Base-by-base conservation (phyloP, 495 filamentous ascomycete genomes). In the Hypoxylon subgilvum region DNA sequence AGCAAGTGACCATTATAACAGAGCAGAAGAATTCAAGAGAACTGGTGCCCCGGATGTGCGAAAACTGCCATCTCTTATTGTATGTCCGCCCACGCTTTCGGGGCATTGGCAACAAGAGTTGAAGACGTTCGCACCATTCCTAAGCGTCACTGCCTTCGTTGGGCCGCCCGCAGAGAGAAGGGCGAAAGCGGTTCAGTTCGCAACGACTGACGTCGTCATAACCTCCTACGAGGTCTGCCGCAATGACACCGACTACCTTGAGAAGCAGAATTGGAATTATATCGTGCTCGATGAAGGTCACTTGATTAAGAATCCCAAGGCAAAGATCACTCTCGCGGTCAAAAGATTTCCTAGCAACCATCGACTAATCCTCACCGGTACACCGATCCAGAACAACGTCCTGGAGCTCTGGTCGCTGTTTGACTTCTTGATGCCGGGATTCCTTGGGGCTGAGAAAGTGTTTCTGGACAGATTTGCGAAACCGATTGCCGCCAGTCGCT, bases 51-150 rank as follows among this genome's bases (percentile, higher is more conserved):
- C 83, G 6, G 93, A 98, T 66, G 79, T 84, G 22, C 82, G 91
- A 27, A 87, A 84, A 51, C 77, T 97, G 1, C 93, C 95, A 2
- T 96, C 92, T 18, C 80, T 98, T 43, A 97, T 98, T 54, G 85
- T 98, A 46, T 98, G 94, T 67, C 94, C 94, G 9, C 93, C 94
- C 1, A 96, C 95, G 0, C 83, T 98, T n/a, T 97, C 94, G 8
- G 94, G 94, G 6, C 94, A 98, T 72, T 98, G 94, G 94, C 90
- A 96, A 72, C 94, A 97, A 66, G 94, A 98, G 70, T 91, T 98
- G 67, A 88, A 88, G 66, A 85, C 89, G 27, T 98, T 94, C 65
- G 95, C 94, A 2, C 94, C 94, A 5, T 98, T 98, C 82, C 81
- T 98, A 17, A 86, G 82, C 30, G 88, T 88, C 45, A 86, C 92